Percentiles rank a stretch among this genome's conserved stretches.
These are phyloP conservation scores for Cladosporium colombiae DNA, from an alignment of 2,329 filamentous ascomycete species.

Conservation along the genomic window DNA sequence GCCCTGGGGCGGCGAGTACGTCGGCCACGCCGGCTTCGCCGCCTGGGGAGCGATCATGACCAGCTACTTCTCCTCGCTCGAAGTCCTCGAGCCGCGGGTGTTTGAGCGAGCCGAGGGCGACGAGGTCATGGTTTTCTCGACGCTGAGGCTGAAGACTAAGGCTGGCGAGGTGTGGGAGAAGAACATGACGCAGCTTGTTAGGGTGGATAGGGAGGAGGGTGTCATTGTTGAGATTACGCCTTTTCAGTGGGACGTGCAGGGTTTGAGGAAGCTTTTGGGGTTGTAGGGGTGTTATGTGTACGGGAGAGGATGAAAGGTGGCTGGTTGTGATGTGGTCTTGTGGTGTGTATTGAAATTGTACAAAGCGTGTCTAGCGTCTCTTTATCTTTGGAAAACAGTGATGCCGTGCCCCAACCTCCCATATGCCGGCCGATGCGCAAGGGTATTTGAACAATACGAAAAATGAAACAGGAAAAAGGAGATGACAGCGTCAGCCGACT, in stretches of 20 bases:
- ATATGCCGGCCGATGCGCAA: constrained; percentile 7
- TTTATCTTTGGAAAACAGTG: not conserved
- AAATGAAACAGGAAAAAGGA: not conserved
- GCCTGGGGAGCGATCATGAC: constrained; percentile 37
- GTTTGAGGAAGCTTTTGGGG: constrained; percentile 24
- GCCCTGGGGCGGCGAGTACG: constrained; percentile 38
- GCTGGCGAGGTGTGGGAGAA: constrained; percentile 34
- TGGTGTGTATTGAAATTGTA: not conserved
- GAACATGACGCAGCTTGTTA: constrained; percentile 37
- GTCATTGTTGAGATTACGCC: constrained; percentile 35
- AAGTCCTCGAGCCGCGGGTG: constrained; percentile 35
- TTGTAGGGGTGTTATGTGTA: not conserved
- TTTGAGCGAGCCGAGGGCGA: constrained; percentile 34
- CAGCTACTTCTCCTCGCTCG: constrained; percentile 30
- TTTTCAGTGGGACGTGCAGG: constrained; percentile 41
- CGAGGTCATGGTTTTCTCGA: constrained; percentile 33
- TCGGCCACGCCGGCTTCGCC: constrained; percentile 35
- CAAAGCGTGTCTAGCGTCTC: not conserved
- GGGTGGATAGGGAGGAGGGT: constrained; percentile 38
- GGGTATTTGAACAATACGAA: constrained; percentile 10
- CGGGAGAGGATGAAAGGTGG: not conserved
- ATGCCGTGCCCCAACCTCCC: not conserved
- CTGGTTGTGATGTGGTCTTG: not conserved
- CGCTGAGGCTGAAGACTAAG: constrained; percentile 33
- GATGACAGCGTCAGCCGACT: not conserved